These are phyloP conservation scores for Lactarius evosmus DNA, from an alignment of 768 basidiomycete species.

Conservation along the genomic window DNA sequence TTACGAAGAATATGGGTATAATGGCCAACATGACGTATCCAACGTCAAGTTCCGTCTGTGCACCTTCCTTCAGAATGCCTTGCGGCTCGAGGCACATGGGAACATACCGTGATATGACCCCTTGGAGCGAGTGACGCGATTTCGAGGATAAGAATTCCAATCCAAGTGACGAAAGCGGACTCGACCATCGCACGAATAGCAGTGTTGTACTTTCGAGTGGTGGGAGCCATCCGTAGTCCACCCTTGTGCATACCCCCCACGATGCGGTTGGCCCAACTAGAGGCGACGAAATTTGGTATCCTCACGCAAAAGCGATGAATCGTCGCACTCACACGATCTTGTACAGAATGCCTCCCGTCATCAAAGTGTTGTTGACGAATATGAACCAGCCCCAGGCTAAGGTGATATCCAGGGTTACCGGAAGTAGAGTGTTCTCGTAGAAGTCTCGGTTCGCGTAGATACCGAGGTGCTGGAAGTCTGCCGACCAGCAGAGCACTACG, in stretches of 20 bases:
- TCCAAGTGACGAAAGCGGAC: constrained; percentile 31
- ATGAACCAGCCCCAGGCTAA: constrained; percentile 33
- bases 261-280: constrained; percentile 1
- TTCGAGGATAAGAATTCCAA: constrained; percentile 30
- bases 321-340: constrained; percentile 28
- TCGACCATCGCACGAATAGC: constrained; percentile 28
- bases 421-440: constrained; percentile 24
- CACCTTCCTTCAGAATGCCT: not conserved
- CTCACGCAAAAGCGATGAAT: not conserved
- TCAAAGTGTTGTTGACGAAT: constrained; percentile 29
- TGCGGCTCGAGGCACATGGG: not conserved
- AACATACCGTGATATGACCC: constrained; percentile 26
- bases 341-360: constrained; percentile 29
- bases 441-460: constrained; percentile 21
- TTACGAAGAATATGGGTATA: constrained; percentile 18
- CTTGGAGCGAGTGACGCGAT: constrained; percentile 28
- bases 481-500: constrained; percentile 30
- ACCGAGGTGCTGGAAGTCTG: constrained; percentile 26
- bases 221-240: not conserved
- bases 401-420: constrained; percentile 27
- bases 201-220: constrained; percentile 3
- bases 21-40: constrained; percentile 3
- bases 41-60: not conserved
- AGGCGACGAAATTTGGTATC: not conserved
- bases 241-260: not conserved